A percentile compares a stretch with the other conserved stretches of the same genome.
phyloP scores from a whole-genome alignment of 73 alveolate species.

The Strombidium stylifer region DNA sequence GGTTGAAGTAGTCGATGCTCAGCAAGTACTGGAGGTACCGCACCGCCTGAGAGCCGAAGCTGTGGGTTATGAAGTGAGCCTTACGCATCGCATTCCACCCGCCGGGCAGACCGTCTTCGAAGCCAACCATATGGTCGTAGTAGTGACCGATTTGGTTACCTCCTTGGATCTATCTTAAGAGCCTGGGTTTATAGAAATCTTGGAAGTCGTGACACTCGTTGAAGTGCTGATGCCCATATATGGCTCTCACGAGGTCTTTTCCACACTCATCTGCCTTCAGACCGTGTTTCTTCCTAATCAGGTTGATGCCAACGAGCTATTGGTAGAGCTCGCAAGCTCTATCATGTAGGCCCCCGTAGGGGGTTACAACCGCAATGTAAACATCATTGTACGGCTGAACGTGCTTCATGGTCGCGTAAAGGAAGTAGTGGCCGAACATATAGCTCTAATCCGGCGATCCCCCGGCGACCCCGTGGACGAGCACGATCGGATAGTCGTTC shows the following conservation, averaged over 20 bases:
- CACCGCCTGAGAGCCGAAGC: constrained; percentile 37
- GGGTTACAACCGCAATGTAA: constrained; percentile 47
- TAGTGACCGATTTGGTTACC: neutral
- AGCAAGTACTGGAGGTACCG: constrained; percentile 38
- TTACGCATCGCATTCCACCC: constrained; percentile 28
- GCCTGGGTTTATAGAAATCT: constrained; percentile 38
- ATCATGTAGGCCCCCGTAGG: constrained; percentile 42
- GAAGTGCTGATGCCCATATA: constrained; percentile 44
- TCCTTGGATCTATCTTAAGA: neutral
- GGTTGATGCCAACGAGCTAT: constrained; percentile 30
- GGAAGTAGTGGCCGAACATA: constrained; percentile 27
- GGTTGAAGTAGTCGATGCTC: constrained; percentile 30
- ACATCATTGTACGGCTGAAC: constrained; percentile 28
- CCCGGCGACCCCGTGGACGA: constrained; percentile 54
- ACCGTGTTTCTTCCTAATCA: constrained; percentile 1
- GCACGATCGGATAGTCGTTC: constrained; percentile 33
- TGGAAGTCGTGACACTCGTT: constrained; percentile 5
- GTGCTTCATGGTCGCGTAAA: neutral
- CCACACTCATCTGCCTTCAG: constrained; percentile 16
- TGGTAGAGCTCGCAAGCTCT: constrained; percentile 57
- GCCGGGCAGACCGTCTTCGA: constrained; percentile 32
- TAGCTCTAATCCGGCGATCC: constrained; percentile 24
- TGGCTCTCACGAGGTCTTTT: neutral
- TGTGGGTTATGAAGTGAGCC: constrained; percentile 33
- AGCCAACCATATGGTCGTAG: constrained; percentile 5